Evolutionary conservation across 1,284 basidiomycete species (phyloP), one percentile per base, ranked within the genome.

Genomic region (Apiotrichum siamense): DNA sequence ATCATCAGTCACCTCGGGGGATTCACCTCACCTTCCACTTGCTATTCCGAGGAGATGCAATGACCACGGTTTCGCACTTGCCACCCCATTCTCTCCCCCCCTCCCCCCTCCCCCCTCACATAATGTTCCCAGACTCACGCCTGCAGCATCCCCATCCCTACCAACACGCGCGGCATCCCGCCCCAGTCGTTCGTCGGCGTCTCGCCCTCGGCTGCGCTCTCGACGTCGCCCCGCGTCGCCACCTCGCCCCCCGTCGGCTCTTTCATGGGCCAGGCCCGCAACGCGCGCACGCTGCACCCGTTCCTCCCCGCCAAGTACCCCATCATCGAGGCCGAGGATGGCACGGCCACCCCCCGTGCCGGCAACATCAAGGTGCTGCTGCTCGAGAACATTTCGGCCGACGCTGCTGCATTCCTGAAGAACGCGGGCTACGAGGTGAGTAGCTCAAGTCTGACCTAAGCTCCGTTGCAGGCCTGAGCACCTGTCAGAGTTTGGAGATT

Each of bases 331-430:
- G 63, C 62, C 46, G 49, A 48, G 38, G 63, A 61, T 46, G 63
- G 61, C 27, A 58, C 44, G 33, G 52, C 48, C 24, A 61, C 57
- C 3, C 54, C 54, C 1, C 59, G 65, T 52, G 63, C 67, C 42
- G 67, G 66, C 32, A 69, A 66, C 50, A 54, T 66, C 36, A 66
- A 50, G 55, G 58, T 97, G 44, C 80, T 98, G 50, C 77, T 98
- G 46, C 80, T 98, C 57, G 94, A 97, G 76, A 97, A 97, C 71
- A 93, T 98, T 78, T 92, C 86, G 74, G 81, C 85, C 69, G 88
- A 91, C 36, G 96, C 96, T 21, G 89, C 96, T 48, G 76, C 79
- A 29, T 79, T 84, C 54, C 86, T 98, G 77, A 81, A 81, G 61
- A 79, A 82, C 4, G 85, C 93, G 61, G 93, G 94, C 29, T 98